These are phyloP conservation scores for Fusarium sp. DNA, from an alignment of 2,329 filamentous ascomycete species.

Conservation along the genomic window DNA sequence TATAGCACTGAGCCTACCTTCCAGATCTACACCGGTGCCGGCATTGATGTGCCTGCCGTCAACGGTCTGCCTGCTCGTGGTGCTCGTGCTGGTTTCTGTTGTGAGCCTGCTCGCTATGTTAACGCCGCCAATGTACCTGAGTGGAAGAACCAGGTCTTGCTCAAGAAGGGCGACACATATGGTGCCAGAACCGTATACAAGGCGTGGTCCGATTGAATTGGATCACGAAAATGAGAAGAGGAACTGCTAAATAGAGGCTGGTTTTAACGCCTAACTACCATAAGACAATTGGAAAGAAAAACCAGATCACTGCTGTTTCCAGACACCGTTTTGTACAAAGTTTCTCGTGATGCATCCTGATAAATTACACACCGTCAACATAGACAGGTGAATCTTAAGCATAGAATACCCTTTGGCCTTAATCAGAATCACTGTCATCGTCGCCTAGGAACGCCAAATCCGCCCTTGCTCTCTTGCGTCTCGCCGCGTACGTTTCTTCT, in stretches of 20 bases:
- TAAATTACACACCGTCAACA: neutral
- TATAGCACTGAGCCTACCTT: conserved; percentile 93
- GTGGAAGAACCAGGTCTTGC: conserved; percentile 79
- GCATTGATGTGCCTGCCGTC: conserved; percentile 77
- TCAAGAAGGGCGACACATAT: conserved; percentile 87
- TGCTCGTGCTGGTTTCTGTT: conserved; percentile 81
- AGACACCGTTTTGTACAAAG: conserved; percentile 21
- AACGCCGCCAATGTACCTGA: conserved; percentile 84
- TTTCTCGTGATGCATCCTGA: conserved; percentile 24
- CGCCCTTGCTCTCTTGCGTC: conserved; percentile 56
- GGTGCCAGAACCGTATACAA: conserved; percentile 84
- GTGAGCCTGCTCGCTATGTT: conserved; percentile 90
- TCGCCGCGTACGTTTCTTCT: conserved; percentile 52
- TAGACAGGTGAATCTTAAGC: neutral
- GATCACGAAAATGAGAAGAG: neutral
- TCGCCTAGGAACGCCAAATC: conserved; percentile 73
- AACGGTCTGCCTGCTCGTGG: conserved; percentile 70
- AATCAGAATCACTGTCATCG: conserved; percentile 73
- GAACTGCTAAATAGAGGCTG: conserved; percentile 12
- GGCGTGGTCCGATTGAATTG: conserved; percentile 74
- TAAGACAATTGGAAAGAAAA: conserved; percentile 7
- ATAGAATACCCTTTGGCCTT: conserved; percentile 2
- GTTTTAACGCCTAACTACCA: conserved; percentile 21
- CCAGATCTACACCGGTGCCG: conserved; percentile 94
- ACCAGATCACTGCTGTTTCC: neutral